These are phyloP conservation scores for Petrea volubilis DNA, from an alignment of 257 asterid species.

Conservation along the genomic window DNA sequence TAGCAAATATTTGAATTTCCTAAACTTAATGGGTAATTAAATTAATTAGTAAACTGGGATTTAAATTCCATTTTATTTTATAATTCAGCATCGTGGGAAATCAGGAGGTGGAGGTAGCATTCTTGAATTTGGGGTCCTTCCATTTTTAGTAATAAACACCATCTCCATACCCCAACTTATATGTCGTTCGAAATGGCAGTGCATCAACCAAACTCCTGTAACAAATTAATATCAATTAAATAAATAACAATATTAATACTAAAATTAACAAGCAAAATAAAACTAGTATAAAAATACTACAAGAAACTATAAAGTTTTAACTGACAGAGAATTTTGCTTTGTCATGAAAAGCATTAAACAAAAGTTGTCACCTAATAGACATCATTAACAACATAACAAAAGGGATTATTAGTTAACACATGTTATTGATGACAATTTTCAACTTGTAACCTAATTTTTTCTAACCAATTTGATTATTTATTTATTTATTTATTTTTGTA, in stretches of 20 bases:
- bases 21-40: not conserved
- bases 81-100: conserved; percentile 37
- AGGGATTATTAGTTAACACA: too few species aligned
- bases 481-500: too few species aligned
- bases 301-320: too few species aligned
- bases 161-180: conserved; percentile 45
- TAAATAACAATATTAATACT: not conserved
- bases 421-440: too few species aligned
- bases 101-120: conserved; percentile 45
- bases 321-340: too few species aligned
- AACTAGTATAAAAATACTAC: too few species aligned
- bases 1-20: not conserved
- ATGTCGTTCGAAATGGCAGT: conserved; percentile 41
- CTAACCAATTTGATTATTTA: too few species aligned
- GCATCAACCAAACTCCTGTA: conserved; percentile 53
- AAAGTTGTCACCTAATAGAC: too few species aligned
- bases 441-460: too few species aligned
- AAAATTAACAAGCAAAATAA: not conserved
- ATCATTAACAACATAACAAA: too few species aligned
- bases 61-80: not conserved
- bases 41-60: not conserved
- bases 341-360: too few species aligned
- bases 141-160: conserved; percentile 40
- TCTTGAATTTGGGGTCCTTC: conserved; percentile 17
- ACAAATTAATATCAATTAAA: not conserved